A percentile compares a stretch with the other conserved stretches of the same genome.
Evolutionary conservation across 2,329 filamentous ascomycete species (phyloP).

Genomic region (Akanthomyces dipterigenus): DNA sequence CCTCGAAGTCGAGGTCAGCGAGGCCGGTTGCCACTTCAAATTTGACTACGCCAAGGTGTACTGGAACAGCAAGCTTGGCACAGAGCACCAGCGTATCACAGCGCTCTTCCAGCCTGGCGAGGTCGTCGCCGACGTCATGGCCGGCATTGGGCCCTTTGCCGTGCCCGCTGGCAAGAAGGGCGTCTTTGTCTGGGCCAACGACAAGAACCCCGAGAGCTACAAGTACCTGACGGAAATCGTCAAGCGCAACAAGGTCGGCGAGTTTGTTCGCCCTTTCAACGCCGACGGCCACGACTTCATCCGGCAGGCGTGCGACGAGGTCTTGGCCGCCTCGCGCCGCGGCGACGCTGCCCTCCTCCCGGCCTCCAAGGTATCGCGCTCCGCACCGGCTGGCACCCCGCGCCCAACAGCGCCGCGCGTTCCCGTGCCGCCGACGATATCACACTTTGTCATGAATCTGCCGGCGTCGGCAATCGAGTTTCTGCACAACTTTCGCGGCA

Average conservation of each 20-base stretch:
- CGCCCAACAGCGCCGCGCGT: conserved; percentile 33
- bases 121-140: conserved; percentile 94
- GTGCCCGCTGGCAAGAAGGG: conserved; percentile 83
- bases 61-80: conserved; percentile 91
- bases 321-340: conserved; percentile 43
- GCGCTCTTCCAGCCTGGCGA: conserved; percentile 73
- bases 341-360: conserved; percentile 49
- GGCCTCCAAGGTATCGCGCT: conserved; percentile 32
- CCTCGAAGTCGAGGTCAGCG: conserved; percentile 73
- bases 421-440: conserved; percentile 65
- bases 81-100: conserved; percentile 78
- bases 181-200: conserved; percentile 94
- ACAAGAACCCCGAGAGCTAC: conserved; percentile 88
- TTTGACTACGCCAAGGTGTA: conserved; percentile 97
- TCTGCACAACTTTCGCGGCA: conserved; percentile 56
- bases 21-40: conserved; percentile 77
- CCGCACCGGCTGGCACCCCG: conserved; percentile 24
- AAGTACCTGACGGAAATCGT: conserved; percentile 65
- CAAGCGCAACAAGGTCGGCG: conserved; percentile 66
- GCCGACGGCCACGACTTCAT: conserved; percentile 80
- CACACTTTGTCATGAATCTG: conserved; percentile 98
- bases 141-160: conserved; percentile 91
- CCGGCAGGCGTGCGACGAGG: conserved; percentile 55
- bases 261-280: conserved; percentile 75
- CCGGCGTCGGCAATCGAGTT: conserved; percentile 86